phyloP scores from a whole-genome alignment of 2,329 filamentous ascomycete species.

The Fusarium poae region DNA sequence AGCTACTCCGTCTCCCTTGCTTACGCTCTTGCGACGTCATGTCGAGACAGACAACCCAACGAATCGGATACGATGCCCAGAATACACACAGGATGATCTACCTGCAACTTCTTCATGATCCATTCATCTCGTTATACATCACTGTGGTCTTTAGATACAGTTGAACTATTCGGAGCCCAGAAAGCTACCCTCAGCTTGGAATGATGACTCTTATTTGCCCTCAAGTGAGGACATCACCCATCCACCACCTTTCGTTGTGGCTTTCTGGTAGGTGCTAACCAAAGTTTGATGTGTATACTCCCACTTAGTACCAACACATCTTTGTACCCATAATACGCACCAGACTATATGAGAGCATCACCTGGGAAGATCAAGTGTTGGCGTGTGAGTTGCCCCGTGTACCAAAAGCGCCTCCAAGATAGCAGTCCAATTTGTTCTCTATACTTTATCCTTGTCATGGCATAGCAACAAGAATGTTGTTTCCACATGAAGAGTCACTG shows the following conservation, averaged over 20 bases:
- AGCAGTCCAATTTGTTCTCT: not conserved
- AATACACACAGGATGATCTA: not conserved
- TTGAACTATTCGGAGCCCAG: not conserved
- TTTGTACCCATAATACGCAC: too few relatives aligned
- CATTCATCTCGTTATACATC: not conserved
- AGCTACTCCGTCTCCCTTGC: not conserved
- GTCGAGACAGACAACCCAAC: not conserved
- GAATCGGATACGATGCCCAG: not conserved
- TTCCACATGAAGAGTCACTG: not conserved
- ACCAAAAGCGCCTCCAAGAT: too few relatives aligned
- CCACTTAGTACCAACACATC: too few relatives aligned
- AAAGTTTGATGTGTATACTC: not conserved
- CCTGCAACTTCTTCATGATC: not conserved
- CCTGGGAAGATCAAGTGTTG: not conserved
- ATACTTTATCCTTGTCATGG: not conserved
- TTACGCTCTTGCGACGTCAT: too few relatives aligned
- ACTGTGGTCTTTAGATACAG: not conserved
- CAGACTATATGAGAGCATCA: not conserved
- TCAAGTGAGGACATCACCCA: not conserved
- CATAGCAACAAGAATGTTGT: rapidly evolving
- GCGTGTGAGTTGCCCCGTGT: not conserved
- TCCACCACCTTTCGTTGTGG: not conserved
- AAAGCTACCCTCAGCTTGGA: not conserved
- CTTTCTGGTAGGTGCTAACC: not conserved
- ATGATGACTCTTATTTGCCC: not conserved